Base-by-base conservation (phyloP, 257 asterid genomes). In the Linderniella brevidens region DNA sequence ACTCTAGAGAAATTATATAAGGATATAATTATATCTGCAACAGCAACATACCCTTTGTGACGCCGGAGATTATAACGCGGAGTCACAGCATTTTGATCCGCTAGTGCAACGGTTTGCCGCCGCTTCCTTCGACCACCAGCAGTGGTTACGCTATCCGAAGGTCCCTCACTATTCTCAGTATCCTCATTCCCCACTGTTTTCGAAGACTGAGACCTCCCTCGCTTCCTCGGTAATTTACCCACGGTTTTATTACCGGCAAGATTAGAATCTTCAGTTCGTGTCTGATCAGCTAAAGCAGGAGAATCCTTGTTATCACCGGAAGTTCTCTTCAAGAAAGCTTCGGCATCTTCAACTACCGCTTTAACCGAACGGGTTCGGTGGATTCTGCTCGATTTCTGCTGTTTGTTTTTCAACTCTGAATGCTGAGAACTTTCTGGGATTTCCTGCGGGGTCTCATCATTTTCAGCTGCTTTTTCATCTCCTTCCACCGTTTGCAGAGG, bases 41-140 rank as follows among this genome's bases (percentile, higher is more conserved):
- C 6, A 25, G 32, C 4, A 37, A 66, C 94, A 75, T 60, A 82
- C 94, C 49, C 53, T 50, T 46, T 66, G 54, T 64, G 71, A 10
- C 59, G 74, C 65, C 97, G 78, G 38, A 83, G 92, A 65, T 87
- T 83, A 64, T 87, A 87, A 15, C 82, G 87, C 32, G 49, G 58
- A 56, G 63, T 72, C 65, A 75, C 83, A 54, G 77, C 52, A 44
- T 50, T 70, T 48, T 63, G 80, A 32, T 58, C 63, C 58, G 72
- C 60, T 35, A 82, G 64, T 47, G 73, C 52, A 50, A 57, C 65
- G 9, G 63, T 68, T 58, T 77, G 87, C 35, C 60, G 83, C 77
- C 84, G 80, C 75, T 83, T 87, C 80, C 79, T 63, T 56, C 70
- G 80, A 20, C 88, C 74, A 20, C 88, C 74, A 65, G 82, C 81